A percentile compares a stretch with the other conserved stretches of the same genome.
These are phyloP conservation scores for Aspergillus pseudoglaucus DNA, from an alignment of 2,329 filamentous ascomycete genomes.

Conservation along the genomic window DNA sequence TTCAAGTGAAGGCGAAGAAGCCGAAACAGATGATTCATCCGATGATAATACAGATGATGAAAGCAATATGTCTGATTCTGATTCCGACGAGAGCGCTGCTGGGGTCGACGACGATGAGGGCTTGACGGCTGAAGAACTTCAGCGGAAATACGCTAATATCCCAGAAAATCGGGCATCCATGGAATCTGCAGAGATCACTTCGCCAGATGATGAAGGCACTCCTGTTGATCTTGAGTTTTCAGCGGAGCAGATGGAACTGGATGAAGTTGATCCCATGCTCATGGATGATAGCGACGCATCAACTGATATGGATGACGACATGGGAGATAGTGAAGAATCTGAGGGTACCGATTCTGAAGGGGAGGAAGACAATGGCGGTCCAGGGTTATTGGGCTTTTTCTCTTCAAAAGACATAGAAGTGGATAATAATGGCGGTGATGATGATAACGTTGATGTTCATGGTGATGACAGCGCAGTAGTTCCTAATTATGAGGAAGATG, in stretches of 20 bases:
- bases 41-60: slow-evolving; percentile 55
- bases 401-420: slow-evolving; percentile 34
- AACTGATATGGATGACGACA: slow-evolving; percentile 45
- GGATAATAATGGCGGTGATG: slow-evolving; percentile 8
- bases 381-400: slow-evolving; percentile 43
- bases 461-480: slow-evolving; percentile 22
- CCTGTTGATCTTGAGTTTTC: slow-evolving; percentile 17
- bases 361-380: slow-evolving; percentile 35
- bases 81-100: slow-evolving; percentile 37
- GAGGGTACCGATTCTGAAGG: slow-evolving; percentile 44
- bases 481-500: slow-evolving; percentile 20
- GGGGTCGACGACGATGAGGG: slow-evolving; percentile 38
- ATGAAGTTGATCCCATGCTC: slow-evolving; percentile 40
- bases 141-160: slow-evolving; percentile 41
- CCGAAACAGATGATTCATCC: slow-evolving; percentile 36
- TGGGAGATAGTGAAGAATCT: slow-evolving; percentile 45
- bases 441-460: slow-evolving; percentile 19
- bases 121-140: slow-evolving; percentile 43
- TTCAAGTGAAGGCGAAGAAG: slow-evolving; percentile 50
- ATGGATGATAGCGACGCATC: slow-evolving; percentile 42
- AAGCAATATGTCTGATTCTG: slow-evolving; percentile 43
- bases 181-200: slow-evolving; percentile 14
- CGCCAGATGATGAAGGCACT: slow-evolving; percentile 13
- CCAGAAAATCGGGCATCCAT: slow-evolving; percentile 23
- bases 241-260: slow-evolving; percentile 22